Evolutionary conservation across 2,329 filamentous ascomycete species (phyloP), one percentile per base, ranked within the genome.

Genomic region (Neoscytalidium dimidiatum): DNA sequence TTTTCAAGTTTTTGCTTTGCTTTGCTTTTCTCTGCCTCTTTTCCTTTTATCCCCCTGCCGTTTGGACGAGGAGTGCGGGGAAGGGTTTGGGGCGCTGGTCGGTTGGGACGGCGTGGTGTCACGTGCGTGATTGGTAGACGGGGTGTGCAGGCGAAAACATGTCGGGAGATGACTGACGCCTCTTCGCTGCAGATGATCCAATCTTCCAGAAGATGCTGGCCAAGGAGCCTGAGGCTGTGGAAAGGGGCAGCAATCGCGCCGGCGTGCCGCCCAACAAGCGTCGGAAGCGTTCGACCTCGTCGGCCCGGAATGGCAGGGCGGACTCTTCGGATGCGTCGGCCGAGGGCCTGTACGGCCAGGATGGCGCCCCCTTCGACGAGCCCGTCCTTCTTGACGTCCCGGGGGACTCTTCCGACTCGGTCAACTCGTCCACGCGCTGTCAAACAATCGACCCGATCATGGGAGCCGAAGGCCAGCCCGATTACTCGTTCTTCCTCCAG

Each of bases 121-220:
- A n/a, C n/a, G n/a, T n/a, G n/a, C n/a, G n/a, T n/a, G n/a, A n/a
- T n/a, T n/a, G n/a, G n/a, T n/a, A n/a, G n/a, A n/a, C n/a, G n/a
- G n/a, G n/a, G n/a, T n/a, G n/a, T n/a, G n/a, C n/a, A n/a, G n/a
- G n/a, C n/a, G n/a, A n/a, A n/a, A 6, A 21, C 26, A 29, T 11
- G 43, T 7, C 9, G 35, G n/a, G 14, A 5, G 53, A 1, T 19
- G 8, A 9, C 38, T 31, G 26, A 46, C 41, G n/a, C 7, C 0
- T 19, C 14, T n/a, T n/a, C n/a, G n/a, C n/a, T 26, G 2, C 21
- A 64, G 62, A 64, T 31, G 62, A 64, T 28, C 48, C 49, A 13
- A 46, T 64, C 2, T 64, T 64, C 31, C 49, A 53, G 35, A 52
- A 64, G 21, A 31, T 64, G 29, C 29, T 64, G 41, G 49, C 38